phyloP scores from a whole-genome alignment of 495 filamentous ascomycete species.

The Venustampulla echinocandica region DNA sequence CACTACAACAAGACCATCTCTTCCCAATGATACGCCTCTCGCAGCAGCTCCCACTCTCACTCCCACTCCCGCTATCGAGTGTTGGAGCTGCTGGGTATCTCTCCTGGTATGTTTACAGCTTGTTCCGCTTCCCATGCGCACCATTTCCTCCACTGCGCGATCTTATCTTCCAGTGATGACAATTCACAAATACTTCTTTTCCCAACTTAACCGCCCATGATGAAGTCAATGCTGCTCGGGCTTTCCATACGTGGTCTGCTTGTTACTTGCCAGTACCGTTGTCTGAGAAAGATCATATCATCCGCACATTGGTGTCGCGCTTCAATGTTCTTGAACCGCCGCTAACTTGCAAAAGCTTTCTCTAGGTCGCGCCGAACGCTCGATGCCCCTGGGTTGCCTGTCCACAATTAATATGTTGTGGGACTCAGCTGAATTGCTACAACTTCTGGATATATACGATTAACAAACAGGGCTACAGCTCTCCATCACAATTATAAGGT shows the following conservation, averaged over 20 bases:
- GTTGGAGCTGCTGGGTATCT: neutral
- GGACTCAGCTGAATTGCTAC: neutral
- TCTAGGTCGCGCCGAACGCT: constrained; percentile 20
- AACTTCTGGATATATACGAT: no score
- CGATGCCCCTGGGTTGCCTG: neutral
- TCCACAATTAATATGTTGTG: neutral
- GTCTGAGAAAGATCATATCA: constrained; percentile 52
- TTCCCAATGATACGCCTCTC: no score
- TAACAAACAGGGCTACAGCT: no score
- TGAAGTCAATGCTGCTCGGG: constrained; percentile 61
- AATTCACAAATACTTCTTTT: constrained; percentile 80
- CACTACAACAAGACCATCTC: no score
- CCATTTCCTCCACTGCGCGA: neutral
- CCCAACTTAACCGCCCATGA: constrained; percentile 91
- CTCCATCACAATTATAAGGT: no score
- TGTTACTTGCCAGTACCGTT: constrained; percentile 98
- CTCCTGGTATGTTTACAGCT: neutral
- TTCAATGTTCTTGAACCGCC: neutral
- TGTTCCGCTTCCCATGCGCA: neutral
- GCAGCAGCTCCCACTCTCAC: no score
- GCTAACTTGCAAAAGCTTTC: constrained; percentile 15
- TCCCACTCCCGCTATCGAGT: no score
- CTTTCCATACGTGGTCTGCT: constrained; percentile 55
- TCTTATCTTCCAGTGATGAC: constrained; percentile 68
- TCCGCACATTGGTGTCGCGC: neutral